Evolutionary conservation across 306 rosid species (phyloP).

Genomic region (Lithocarpus polystachyus): DNA sequence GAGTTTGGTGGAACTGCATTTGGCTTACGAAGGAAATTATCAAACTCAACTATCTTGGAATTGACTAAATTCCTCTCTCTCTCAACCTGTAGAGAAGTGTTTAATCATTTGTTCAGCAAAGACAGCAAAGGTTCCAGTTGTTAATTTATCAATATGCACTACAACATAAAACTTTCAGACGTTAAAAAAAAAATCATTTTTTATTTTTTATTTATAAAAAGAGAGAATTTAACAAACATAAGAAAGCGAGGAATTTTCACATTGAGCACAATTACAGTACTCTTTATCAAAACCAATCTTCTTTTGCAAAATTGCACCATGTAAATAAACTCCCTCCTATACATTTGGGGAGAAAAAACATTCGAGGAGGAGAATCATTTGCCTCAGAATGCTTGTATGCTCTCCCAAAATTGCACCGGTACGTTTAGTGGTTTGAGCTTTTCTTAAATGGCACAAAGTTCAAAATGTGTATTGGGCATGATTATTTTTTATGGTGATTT

Average conservation of each 20-base stretch:
- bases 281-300: background rate
- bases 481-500: too few relatives aligned
- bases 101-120: slow-evolving; percentile 14
- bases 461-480: too few relatives aligned
- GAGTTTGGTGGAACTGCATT: slow-evolving; percentile 29
- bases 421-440: too few relatives aligned
- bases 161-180: background rate
- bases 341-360: too few relatives aligned
- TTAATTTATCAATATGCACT: background rate
- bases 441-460: too few relatives aligned
- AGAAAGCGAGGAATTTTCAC: background rate
- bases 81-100: slow-evolving; percentile 60
- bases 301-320: too few relatives aligned
- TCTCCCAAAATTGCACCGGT: too few relatives aligned
- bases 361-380: too few relatives aligned
- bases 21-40: slow-evolving; percentile 60
- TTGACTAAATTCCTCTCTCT: slow-evolving; percentile 74
- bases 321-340: too few relatives aligned
- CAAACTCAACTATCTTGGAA: slow-evolving; percentile 72
- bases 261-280: background rate
- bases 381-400: too few relatives aligned
- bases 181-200: too few relatives aligned
- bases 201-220: background rate
- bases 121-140: slow-evolving; percentile 11
- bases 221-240: background rate